phyloP scores from a whole-genome alignment of 257 asterid species.

The Primulina eburnea region DNA sequence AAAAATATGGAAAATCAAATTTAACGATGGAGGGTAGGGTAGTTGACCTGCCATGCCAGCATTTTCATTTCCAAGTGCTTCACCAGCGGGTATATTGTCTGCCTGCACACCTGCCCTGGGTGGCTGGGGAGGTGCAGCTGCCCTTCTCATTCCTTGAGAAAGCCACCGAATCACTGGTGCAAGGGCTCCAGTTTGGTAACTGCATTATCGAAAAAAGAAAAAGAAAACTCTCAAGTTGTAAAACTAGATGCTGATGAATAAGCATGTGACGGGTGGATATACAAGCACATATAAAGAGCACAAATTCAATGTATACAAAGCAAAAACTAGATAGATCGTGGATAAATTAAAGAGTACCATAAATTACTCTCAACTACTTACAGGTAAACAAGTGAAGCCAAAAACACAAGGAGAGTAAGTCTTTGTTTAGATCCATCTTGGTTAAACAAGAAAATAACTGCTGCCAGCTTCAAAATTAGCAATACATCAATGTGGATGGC shows the following conservation, averaged over 20 bases:
- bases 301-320: conserved; percentile 10
- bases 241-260: neutral
- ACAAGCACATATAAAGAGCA: neutral
- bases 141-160: conserved; percentile 91
- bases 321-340: conserved; percentile 11
- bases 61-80: conserved; percentile 60
- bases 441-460: conserved; percentile 88
- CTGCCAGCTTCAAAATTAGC: conserved; percentile 84
- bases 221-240: neutral
- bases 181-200: conserved; percentile 97
- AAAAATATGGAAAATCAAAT: neutral
- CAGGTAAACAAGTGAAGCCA: conserved; percentile 81
- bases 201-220: conserved; percentile 33
- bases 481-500: conserved; percentile 79
- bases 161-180: conserved; percentile 92
- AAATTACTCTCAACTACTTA: conserved; percentile 38
- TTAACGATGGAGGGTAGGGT: neutral
- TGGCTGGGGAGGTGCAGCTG: conserved; percentile 20
- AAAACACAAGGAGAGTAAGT: conserved; percentile 74
- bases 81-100: conserved; percentile 58
- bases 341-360: neutral
- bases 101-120: conserved; percentile 34
- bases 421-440: conserved; percentile 94
- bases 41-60: conserved; percentile 56
- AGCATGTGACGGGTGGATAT: too few relatives aligned